A percentile compares a stretch with the other conserved stretches of the same genome.
These are phyloP conservation scores for Yarrowia hollandica DNA, from an alignment of 805 yeast genomes.

Conservation along the genomic window DNA sequence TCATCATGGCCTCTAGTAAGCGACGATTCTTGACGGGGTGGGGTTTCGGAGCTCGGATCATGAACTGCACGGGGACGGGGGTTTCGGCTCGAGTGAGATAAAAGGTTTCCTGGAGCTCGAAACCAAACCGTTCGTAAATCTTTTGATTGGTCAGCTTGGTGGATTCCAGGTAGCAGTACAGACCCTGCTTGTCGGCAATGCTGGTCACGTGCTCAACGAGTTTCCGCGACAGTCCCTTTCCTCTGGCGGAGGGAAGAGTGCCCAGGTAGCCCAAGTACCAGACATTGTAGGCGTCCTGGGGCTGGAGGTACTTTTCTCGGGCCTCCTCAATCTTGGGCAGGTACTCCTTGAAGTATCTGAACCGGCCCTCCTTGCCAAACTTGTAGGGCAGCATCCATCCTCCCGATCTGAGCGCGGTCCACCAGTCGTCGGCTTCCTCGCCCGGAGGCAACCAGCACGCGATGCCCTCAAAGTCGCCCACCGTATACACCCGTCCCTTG, in stretches of 20 bases:
- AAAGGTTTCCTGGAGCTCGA: constrained; percentile 34
- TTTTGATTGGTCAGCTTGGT: constrained; percentile 55
- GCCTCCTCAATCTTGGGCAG: constrained; percentile 49
- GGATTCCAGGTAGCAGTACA: constrained; percentile 53
- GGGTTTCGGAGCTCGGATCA: constrained; percentile 37
- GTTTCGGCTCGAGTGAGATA: constrained; percentile 29
- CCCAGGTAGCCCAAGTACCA: constrained; percentile 64
- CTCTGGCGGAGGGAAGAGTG: constrained; percentile 58
- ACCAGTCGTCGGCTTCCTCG: constrained; percentile 34
- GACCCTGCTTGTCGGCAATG: constrained; percentile 42
- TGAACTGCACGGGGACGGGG: constrained; percentile 33
- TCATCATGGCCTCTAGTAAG: constrained; percentile 28
- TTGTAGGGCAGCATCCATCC: constrained; percentile 44
- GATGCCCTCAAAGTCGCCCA: constrained; percentile 51
- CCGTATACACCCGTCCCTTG: constrained; percentile 52
- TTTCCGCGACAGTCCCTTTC: constrained; percentile 57
- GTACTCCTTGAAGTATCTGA: constrained; percentile 53
- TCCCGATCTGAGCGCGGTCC: constrained; percentile 35
- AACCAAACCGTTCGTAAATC: constrained; percentile 57
- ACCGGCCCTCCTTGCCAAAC: constrained; percentile 48
- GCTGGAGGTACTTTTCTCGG: constrained; percentile 47
- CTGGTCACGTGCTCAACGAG: constrained; percentile 53
- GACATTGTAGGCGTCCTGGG: constrained; percentile 42
- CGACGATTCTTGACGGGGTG: constrained; percentile 25
- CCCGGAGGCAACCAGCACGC: constrained; percentile 42